Conservation (phyloP, 257 asterid genomes). For the Paulownia fortunei region DNA sequence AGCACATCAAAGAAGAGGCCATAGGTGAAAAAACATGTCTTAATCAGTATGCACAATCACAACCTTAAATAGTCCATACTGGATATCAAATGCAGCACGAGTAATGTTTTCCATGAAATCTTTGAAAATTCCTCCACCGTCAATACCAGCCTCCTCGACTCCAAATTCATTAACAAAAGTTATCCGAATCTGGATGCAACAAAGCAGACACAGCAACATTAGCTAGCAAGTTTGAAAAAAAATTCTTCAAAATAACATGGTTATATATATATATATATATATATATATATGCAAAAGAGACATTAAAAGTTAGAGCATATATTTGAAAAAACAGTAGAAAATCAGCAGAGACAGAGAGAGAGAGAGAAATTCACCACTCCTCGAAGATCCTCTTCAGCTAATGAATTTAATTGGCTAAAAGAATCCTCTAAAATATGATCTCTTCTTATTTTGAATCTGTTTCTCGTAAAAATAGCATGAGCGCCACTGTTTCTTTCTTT, state of each 20-base stretch:
- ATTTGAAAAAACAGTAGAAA: not conserved
- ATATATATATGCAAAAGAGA: not conserved
- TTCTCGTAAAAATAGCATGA: conserved; percentile 64
- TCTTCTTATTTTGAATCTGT: conserved; percentile 87
- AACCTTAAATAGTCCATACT: conserved; percentile 98
- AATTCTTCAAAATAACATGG: not conserved
- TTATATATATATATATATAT: no score
- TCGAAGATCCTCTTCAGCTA: conserved; percentile 86
- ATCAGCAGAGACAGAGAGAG: not conserved
- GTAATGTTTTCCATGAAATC: conserved; percentile 98
- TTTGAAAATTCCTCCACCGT: conserved; percentile 99
- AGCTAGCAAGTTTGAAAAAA: conserved; percentile 4
- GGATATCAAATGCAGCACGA: conserved; percentile 91
- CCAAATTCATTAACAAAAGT: conserved; percentile 93
- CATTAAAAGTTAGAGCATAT: not conserved
- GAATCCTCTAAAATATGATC: conserved; percentile 91
- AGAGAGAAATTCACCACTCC: conserved; percentile 66
- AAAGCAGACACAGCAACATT: conserved; percentile 26
- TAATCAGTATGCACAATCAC: conserved; percentile 28
- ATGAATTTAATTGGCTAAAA: conserved; percentile 75
- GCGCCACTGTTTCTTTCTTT: conserved; percentile 61
- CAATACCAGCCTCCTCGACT: conserved; percentile 99
- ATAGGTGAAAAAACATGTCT: conserved; percentile 7
- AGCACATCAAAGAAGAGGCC: conserved; percentile 29
- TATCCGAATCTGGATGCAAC: conserved; percentile 76